These are phyloP conservation scores for Phytophthora capsici DNA, from an alignment of 352 stramenopile species.

Conservation along the genomic window DNA sequence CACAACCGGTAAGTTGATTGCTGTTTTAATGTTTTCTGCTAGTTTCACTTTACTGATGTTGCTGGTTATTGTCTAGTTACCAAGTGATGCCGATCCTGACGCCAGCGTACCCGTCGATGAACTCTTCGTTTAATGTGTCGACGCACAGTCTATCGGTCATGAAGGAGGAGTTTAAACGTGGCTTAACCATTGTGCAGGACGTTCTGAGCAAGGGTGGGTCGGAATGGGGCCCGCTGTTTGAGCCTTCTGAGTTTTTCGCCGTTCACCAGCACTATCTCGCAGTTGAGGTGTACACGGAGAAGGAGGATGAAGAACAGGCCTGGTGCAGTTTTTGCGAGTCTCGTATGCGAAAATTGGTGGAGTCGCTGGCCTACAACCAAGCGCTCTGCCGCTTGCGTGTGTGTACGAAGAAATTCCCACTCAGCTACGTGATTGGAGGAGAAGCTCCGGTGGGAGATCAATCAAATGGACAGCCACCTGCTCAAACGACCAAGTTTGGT, in stretches of 20 bases:
- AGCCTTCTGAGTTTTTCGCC: slow-evolving; percentile 87
- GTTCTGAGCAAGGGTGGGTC: slow-evolving; percentile 82
- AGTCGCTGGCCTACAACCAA: slow-evolving; percentile 84
- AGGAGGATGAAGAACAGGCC: slow-evolving; percentile 89
- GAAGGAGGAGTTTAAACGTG: slow-evolving; percentile 93
- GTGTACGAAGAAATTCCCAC: slow-evolving; percentile 87
- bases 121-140: slow-evolving; percentile 99
- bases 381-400: slow-evolving; percentile 81
- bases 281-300: slow-evolving; percentile 92
- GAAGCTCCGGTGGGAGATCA: slow-evolving; percentile 27
- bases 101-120: slow-evolving; percentile 98
- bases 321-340: slow-evolving; percentile 96
- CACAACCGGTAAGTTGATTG: slow-evolving; percentile 65
- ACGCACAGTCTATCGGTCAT: slow-evolving; percentile 94
- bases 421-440: slow-evolving; percentile 59
- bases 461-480: slow-evolving; percentile 15
- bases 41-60: slow-evolving; percentile 6
- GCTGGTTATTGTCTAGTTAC: slow-evolving; percentile 49
- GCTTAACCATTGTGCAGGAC: slow-evolving; percentile 79
- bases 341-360: slow-evolving; percentile 92
- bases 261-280: slow-evolving; percentile 91
- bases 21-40: slow-evolving; percentile 3
- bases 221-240: slow-evolving; percentile 86
- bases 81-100: slow-evolving; percentile 99
- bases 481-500: slow-evolving; percentile 64